Evolutionary conservation across 352 stramenopile genomes (phyloP), one percentile per base, ranked within the genome.

Genomic region (Hyaloperonospora arabidopsidis): DNA sequence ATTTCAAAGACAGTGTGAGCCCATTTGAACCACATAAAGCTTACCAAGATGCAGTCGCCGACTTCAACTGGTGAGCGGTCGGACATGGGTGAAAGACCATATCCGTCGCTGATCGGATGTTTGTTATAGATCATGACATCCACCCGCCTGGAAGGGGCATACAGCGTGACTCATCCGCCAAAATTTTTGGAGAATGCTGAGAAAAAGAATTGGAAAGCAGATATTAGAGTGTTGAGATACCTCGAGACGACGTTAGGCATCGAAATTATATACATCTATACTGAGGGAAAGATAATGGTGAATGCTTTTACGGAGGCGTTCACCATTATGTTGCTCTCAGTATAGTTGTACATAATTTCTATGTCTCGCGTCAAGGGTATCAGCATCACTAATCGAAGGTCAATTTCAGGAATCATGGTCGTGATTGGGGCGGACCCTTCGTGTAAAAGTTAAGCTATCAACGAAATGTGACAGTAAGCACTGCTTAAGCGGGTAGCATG

Each of bases 401-500:
- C n/a, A 11, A 11, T 41, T 15, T 41, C 35, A 41, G 35, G 25
- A 29, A 29, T 29, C 25, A 29, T 29, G 25, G 25, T 29, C 7
- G 7, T 29, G 7, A 29, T 29, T 29, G 25, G 25, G 25, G 25
- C 25, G 7, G 7, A 29, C 25, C 25, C 3, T 3, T 29, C 25
- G 35, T 15, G 12, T 41, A 18, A 3, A 41, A 41, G 4, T 41
- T 11, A 41, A 41, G n/a, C 3, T 41, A n/a, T 41, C 35, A 41
- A 18, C n/a, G 35, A 15, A 40, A 4, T 7, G 45, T 52, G 14
- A 25, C 45, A 14, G 8, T 52, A 28, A 52, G n/a, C 28, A 39
- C 23, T 28, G 28, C 28, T 12, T 7, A 52, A 40, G 45, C 22
- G 29, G 23, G 18, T 22, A 41, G 41, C 13, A 52, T 52, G 45